Conservation (phyloP, 2,329 filamentous ascomycete species). For the Venturia effusa region DNA sequence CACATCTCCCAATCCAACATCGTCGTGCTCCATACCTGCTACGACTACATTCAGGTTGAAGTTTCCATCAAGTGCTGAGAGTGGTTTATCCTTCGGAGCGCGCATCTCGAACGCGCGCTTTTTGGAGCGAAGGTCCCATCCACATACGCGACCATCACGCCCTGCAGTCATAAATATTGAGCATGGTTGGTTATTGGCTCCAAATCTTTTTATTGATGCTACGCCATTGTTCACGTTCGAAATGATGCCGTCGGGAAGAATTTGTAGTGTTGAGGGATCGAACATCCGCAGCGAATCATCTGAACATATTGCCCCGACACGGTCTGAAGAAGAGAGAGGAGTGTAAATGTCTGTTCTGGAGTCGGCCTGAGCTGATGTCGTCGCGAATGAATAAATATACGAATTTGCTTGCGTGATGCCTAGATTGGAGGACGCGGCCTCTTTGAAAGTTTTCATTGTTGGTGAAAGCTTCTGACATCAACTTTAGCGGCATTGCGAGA, state of each 20-base stretch:
- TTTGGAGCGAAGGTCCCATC: constrained; percentile 44
- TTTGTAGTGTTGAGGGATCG: constrained; percentile 45
- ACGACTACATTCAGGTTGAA: constrained; percentile 49
- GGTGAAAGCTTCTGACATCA: not conserved
- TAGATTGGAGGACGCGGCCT: constrained; percentile 2
- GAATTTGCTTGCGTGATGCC: constrained; percentile 16
- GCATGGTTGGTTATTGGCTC: constrained; percentile 31
- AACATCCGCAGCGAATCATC: constrained; percentile 60
- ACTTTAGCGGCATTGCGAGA: not conserved
- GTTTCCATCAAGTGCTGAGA: constrained; percentile 56
- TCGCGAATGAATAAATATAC: constrained; percentile 48
- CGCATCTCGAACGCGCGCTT: constrained; percentile 17
- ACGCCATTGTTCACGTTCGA: constrained; percentile 50
- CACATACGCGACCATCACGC: constrained; percentile 54
- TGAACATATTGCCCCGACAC: constrained; percentile 54
- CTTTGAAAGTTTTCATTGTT: constrained; percentile 8
- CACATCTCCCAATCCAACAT: constrained; percentile 36
- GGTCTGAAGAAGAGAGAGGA: constrained; percentile 13
- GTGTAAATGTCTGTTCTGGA: not conserved
- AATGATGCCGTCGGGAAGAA: constrained; percentile 39
- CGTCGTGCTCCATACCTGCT: constrained; percentile 58
- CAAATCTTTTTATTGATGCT: constrained; percentile 32
- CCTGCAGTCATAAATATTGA: constrained; percentile 57
- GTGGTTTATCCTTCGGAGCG: constrained; percentile 37
- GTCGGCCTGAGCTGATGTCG: constrained; percentile 21